Conservation (phyloP, 2,329 filamentous ascomycete genomes). For the Teratosphaeria zuluensis region DNA sequence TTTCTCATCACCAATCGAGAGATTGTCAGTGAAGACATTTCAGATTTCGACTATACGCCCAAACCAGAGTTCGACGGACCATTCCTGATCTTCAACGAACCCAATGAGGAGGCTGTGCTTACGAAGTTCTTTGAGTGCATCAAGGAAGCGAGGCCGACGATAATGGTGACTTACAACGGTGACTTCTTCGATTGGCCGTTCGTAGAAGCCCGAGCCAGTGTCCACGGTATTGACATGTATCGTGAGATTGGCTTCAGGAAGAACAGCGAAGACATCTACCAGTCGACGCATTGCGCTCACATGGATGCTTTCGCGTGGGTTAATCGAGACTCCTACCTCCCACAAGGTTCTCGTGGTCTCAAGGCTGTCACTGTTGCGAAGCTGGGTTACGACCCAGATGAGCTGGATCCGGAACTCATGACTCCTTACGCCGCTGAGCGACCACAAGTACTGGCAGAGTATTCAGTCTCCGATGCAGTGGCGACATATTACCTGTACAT, state of each 20-base stretch:
- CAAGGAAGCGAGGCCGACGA: conserved; percentile 86
- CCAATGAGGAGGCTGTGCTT: conserved; percentile 76
- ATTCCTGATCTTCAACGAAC: conserved; percentile 98
- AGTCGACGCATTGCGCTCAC: conserved; percentile 90
- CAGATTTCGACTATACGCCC: conserved; percentile 96
- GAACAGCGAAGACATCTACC: conserved; percentile 91
- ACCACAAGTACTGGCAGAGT: conserved; percentile 89
- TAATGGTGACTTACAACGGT: conserved; percentile 99
- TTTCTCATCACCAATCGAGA: conserved; percentile 97
- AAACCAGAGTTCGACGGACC: conserved; percentile 91
- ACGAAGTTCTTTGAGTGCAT: conserved; percentile 93
- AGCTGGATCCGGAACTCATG: conserved; percentile 96
- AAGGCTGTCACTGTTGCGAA: conserved; percentile 98
- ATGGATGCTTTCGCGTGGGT: conserved; percentile 99
- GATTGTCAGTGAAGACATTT: conserved; percentile 94
- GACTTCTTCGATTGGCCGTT: conserved; percentile 99
- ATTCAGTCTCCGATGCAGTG: conserved; percentile 97
- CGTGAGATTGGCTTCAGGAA: conserved; percentile 95
- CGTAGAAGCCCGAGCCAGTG: conserved; percentile 83
- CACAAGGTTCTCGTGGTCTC: conserved; percentile 90
- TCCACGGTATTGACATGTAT: conserved; percentile 98
- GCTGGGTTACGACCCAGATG: conserved; percentile 94
- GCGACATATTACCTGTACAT: conserved; percentile 99
- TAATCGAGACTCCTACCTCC: conserved; percentile 94
- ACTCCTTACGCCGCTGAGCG: conserved; percentile 77